Evolutionary conservation across 2,329 filamentous ascomycete species (phyloP).

Genomic region (Raffaelea ambrosiae): DNA sequence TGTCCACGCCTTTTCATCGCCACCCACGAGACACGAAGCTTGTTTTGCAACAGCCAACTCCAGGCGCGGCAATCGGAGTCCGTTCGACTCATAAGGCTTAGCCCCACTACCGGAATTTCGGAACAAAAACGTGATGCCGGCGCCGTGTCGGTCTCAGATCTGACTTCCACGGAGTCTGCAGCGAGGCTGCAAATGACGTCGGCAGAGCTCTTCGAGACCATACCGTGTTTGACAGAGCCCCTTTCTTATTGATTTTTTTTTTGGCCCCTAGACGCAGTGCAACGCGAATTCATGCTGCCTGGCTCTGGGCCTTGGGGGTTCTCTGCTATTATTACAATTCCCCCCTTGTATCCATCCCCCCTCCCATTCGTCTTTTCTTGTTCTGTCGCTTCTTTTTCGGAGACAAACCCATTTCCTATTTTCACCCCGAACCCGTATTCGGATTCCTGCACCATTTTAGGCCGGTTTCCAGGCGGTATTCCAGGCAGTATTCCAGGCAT

Average conservation of each 20-base stretch:
- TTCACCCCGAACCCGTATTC: background rate
- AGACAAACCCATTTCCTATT: no score
- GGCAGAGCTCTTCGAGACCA: no score
- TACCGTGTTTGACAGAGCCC: no score
- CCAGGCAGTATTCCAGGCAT: background rate
- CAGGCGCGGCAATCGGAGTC: no score
- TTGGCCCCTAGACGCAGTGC: no score
- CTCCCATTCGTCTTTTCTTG: background rate
- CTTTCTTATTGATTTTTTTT: no score
- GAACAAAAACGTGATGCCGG: constrained; percentile 8
- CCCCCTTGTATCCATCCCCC: background rate
- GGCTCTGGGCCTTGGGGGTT: background rate
- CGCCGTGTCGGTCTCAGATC: background rate
- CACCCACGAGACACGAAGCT: no score
- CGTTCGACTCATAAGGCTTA: background rate
- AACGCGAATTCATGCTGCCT: background rate
- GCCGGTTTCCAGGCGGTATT: background rate
- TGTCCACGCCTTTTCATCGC: no score
- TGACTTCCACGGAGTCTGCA: background rate
- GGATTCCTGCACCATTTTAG: background rate
- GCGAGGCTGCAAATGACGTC: constrained; percentile 1
- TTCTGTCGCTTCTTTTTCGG: no score
- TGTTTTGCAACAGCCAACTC: no score
- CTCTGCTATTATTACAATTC: background rate
- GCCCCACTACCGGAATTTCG: constrained; percentile 14